Conservation (phyloP, 2,329 filamentous ascomycete species). For the Phialemonium atrogriseum region DNA sequence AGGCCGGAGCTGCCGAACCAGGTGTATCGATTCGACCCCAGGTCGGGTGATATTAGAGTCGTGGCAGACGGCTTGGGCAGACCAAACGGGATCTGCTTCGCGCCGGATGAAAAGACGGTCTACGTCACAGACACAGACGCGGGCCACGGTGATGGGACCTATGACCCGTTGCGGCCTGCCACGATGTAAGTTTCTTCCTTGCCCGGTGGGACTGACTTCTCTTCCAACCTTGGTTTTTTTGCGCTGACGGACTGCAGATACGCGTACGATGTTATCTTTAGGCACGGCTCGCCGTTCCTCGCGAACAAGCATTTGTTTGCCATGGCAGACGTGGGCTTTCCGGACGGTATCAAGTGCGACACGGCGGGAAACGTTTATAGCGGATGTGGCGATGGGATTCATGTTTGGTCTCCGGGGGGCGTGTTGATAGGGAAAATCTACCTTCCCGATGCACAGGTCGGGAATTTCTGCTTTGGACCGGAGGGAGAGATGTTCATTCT, state of each 20-base stretch:
- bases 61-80: slow-evolving; percentile 38
- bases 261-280: slow-evolving; percentile 22
- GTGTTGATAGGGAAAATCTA: slow-evolving; percentile 34
- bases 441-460: slow-evolving; percentile 28
- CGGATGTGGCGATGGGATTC: slow-evolving; percentile 38
- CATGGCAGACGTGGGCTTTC: slow-evolving; percentile 36
- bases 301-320: slow-evolving; percentile 41
- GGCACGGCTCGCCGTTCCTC: slow-evolving; percentile 28
- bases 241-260: slow-evolving; percentile 16
- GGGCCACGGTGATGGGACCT: slow-evolving; percentile 23
- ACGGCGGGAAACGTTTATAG: slow-evolving; percentile 38
- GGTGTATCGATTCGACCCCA: slow-evolving; percentile 38
- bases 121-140: slow-evolving; percentile 37
- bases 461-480: slow-evolving; percentile 39
- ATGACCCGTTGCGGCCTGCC: slow-evolving; percentile 13
- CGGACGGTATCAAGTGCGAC: slow-evolving; percentile 39
- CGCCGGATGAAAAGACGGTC: slow-evolving; percentile 32
- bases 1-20: slow-evolving; percentile 33
- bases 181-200: slow-evolving; percentile 17
- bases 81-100: slow-evolving; percentile 37
- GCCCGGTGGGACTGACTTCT: not conserved
- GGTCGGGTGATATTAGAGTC: slow-evolving; percentile 28
- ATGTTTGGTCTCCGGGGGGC: slow-evolving; percentile 37
- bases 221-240: not conserved
- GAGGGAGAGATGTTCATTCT: slow-evolving; percentile 35